Base-by-base conservation (phyloP, 805 yeast genomes). In the Suhomyces prunicola region DNA sequence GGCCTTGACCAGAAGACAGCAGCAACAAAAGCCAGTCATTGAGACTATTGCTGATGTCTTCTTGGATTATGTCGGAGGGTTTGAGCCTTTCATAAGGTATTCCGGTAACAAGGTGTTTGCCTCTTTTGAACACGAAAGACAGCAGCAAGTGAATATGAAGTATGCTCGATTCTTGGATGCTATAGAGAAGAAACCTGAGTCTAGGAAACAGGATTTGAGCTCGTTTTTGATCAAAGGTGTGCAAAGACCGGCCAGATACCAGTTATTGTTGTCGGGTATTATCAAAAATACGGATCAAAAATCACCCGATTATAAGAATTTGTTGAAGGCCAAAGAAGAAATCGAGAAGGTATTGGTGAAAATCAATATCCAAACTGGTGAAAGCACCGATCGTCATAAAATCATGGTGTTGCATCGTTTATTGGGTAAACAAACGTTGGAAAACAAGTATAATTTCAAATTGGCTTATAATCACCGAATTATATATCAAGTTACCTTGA, bases 71-170 rank as follows among this genome's bases (percentile, higher is more conserved):
- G 90, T 91, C 26, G 90, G 94, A 5, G 82, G 82, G 53, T 92
- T 94, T 68, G 97, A 92, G 57, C 96, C 98, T 3, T 94, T 93
- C 70, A 87, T 94, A 41, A 82, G 87, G 44, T 94, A 94, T 68
- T 96, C 97, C 54, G 97, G 97, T 13, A 91, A 93, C 51, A 93
- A 94, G 67, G 90, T 93, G 47, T 91, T 90, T 73, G 98, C 97
- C 5, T 90, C 91, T 68, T 91, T 90, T 68, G 96, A 93, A 68
- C 90, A 90, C 69, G 98, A 94, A 71, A 80, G 97, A 47, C 98
- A 93, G 66, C 89, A 91, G 68, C 85, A 90, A 48, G 88, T 88
- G 29, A 94, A 94, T 69, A 87, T 96, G 47, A 82, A 88, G 55
- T 93, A 94, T 74, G 92, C 96, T n/a, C 77, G 94, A 63, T 94